phyloP scores from a whole-genome alignment of 441 rosid species.

The Adansonia grandidieri region DNA sequence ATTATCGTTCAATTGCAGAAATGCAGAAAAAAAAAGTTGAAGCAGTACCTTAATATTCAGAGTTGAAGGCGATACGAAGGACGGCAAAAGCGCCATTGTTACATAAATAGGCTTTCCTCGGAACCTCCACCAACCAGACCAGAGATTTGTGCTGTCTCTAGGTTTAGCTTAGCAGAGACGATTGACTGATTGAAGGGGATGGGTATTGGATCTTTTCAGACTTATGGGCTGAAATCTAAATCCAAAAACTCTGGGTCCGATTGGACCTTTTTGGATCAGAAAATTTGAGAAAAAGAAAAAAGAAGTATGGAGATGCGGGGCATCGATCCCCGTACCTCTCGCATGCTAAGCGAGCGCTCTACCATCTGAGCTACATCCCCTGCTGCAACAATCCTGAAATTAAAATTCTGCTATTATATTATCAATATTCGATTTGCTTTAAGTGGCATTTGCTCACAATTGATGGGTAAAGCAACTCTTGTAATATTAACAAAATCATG shows the following conservation, averaged over 20 bases:
- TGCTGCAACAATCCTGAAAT: too few relatives aligned
- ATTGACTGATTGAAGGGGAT: background rate
- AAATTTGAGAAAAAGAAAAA: background rate
- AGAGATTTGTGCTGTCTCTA: background rate
- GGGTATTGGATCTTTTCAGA: background rate
- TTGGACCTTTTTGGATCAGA: background rate
- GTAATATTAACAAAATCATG: too few relatives aligned
- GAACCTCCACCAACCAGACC: conserved; percentile 5
- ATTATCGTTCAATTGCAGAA: background rate
- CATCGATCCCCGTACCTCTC: conserved; percentile 88
- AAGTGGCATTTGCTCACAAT: too few relatives aligned
- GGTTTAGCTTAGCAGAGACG: conserved; percentile 3
- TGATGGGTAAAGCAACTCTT: too few relatives aligned
- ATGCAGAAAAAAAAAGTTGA: background rate
- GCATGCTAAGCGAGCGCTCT: conserved; percentile 99
- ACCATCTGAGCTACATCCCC: conserved; percentile 99
- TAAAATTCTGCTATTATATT: too few relatives aligned
- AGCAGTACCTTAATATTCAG: conserved; percentile 35
- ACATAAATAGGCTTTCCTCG: background rate
- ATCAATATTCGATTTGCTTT: too few relatives aligned
- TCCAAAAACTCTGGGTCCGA: background rate
- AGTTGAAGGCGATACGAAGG: conserved; percentile 19
- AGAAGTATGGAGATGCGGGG: conserved; percentile 60
- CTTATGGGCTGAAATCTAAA: background rate
- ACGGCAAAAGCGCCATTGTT: conserved; percentile 41